Evolutionary conservation across 257 asterid genomes (phyloP), one percentile per base, ranked within the genome.

Genomic region (Solanum lycopersicoides): DNA sequence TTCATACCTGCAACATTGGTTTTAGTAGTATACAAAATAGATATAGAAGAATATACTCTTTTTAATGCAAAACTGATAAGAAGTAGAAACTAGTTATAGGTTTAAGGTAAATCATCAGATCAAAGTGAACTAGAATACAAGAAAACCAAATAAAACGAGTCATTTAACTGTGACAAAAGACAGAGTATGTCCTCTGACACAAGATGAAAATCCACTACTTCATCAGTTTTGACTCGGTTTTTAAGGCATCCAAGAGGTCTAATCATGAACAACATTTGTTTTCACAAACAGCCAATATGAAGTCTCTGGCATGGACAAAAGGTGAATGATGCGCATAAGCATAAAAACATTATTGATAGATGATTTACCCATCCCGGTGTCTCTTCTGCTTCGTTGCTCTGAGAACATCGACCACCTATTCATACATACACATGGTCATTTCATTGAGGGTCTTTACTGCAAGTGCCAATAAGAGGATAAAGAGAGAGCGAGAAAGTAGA

Each of bases 281-380:
- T 45, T 45, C 53, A 45, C 53, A 45, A 45, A 45, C 53, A 7
- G 10, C 30, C 82, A 73, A 73, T 37, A 20, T 28, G 50, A 73
- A 35, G 15, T 73, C 47, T 73, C 21, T 73, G 50, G 5, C 30
- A 35, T 18, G 18, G 16, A 73, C 50, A 37, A 35, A 73, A 45
- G 53, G 15, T 45, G 44, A 41, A 20, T 9, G 11, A 73, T 37
- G 30, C 20, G 82, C 50, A 10, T 37, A 37, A 37, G 25, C 82
- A 73, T 37, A 73, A 71, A 72, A 10, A 37, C 11, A 73, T 37
- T 35, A 7, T 73, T 37, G 82, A 73, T 2, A 37, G 50, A 41
- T 87, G 39, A 42, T 1, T 84, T 92, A 95, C 99, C 98, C 99
- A 87, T 94, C 98, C 86, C 98, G 96, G 89, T 94, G 96, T 84